phyloP scores from a whole-genome alignment of 1,284 basidiomycete genomes.

The Neotropicomus parvogracilis region DNA sequence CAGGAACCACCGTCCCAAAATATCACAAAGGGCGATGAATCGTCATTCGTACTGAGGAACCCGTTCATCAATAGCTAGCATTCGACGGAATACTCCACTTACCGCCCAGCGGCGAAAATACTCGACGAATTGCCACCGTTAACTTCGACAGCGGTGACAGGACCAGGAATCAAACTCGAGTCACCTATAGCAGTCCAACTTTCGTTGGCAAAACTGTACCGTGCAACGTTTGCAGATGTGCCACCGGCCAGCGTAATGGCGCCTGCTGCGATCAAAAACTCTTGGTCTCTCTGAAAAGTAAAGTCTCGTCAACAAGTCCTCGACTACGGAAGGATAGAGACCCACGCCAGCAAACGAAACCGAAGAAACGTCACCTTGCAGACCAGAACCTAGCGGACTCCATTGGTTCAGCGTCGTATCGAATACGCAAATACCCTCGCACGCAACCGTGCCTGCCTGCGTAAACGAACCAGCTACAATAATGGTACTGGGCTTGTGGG shows the following conservation, averaged over 20 bases:
- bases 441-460: conserved; percentile 72
- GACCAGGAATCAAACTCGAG: conserved; percentile 72
- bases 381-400: conserved; percentile 77
- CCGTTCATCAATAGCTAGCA: background rate
- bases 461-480: conserved; percentile 86
- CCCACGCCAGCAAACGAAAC: conserved; percentile 80
- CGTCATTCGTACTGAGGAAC: conserved; percentile 47
- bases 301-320: conserved; percentile 4
- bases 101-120: conserved; percentile 89
- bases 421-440: conserved; percentile 79
- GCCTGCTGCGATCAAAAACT: conserved; percentile 69
- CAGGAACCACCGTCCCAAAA: conserved; percentile 82
- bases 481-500: conserved; percentile 60
- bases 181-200: conserved; percentile 77
- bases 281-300: conserved; percentile 61
- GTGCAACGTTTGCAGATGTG: conserved; percentile 63
- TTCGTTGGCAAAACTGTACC: conserved; percentile 64
- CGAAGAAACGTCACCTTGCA: conserved; percentile 78
- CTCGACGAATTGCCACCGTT: conserved; percentile 79
- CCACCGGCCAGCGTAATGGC: conserved; percentile 64
- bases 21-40: conserved; percentile 65
- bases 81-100: conserved; percentile 25
- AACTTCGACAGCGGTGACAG: conserved; percentile 84
- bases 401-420: conserved; percentile 70
- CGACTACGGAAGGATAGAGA: conserved; percentile 16